These are phyloP conservation scores for Amorphotheca resinae DNA, from an alignment of 495 filamentous ascomycete genomes.

Conservation along the genomic window DNA sequence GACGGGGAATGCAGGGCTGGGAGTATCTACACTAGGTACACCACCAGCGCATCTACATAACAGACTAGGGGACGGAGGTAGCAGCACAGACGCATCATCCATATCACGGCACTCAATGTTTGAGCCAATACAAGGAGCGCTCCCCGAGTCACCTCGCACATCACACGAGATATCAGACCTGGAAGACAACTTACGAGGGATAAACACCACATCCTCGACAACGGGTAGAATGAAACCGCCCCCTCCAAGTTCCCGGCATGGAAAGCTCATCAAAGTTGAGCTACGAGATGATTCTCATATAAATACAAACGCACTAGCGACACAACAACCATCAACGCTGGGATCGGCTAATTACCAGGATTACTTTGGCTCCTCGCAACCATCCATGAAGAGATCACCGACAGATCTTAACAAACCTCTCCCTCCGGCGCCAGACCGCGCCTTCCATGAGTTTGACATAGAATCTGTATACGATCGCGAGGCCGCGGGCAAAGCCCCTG, in stretches of 20 bases:
- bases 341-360: constrained; percentile 2
- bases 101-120: constrained; percentile 20
- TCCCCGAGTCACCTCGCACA: constrained; percentile 20
- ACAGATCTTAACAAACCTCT: constrained; percentile 22
- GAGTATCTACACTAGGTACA: constrained; percentile 3
- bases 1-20: constrained; percentile 39
- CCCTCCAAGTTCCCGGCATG: constrained; percentile 21
- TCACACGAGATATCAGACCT: constrained; percentile 21
- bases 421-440: constrained; percentile 15
- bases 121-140: constrained; percentile 18
- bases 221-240: constrained; percentile 16
- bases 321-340: constrained; percentile 3
- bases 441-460: constrained; percentile 18
- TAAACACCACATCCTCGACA: neutral
- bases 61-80: constrained; percentile 16
- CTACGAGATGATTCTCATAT: constrained; percentile 14
- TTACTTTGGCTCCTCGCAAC: neutral
- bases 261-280: constrained; percentile 22
- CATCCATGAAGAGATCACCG: constrained; percentile 4
- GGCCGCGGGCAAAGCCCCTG: constrained; percentile 19
- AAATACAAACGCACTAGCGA: neutral
- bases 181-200: constrained; percentile 14
- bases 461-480: constrained; percentile 21
- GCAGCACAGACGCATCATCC: constrained; percentile 23
- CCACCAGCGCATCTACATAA: constrained; percentile 9